Evolutionary conservation across 306 rosid genomes (phyloP), one percentile per base, ranked within the genome.

Genomic region (Ormosia semicastrata): DNA sequence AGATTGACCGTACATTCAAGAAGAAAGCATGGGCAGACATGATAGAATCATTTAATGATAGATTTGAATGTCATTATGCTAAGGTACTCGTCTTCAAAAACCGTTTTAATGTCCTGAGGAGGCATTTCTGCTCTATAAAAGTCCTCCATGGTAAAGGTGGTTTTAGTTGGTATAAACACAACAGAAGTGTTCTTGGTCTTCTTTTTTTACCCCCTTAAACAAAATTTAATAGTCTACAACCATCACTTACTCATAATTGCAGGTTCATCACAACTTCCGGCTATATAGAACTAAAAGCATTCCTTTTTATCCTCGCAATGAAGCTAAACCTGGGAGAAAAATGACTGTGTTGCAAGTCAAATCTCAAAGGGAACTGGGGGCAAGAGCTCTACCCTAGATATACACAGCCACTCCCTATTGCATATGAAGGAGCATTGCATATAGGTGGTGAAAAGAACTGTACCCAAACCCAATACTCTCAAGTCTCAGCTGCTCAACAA

Each of bases 21-120:
- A 83, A 83, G 69, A 83, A 71, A 71, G 66, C 83, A 17, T 83
- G 86, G 79, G 43, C 53, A 29, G 64, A 58, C 75, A 83, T 83
- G 82, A 83, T 83, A 33, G 59, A 67, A 12, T 65, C 40, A n/a
- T 76, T 62, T 71, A 83, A 83, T 63, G 34, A 73, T 29, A 83
- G 80, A 63, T 83, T 76, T 18, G 67, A 58, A 24, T 15, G 43
- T 73, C 86, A 70, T 8, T 65, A 62, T 32, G 76, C 82, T 41
- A 76, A 73, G n/a, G n/a, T n/a, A n/a, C n/a, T n/a, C n/a, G n/a
- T 83, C 58, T 65, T 83, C 44, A 83, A 83, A 77, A 83, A 77
- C 24, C 83, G 70, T 34, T 77, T 15, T 49, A 83, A 52, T 43
- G 65, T 83, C 12, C 53, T 77, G 14, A 71, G 86, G 70, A 77